These are phyloP conservation scores for Pseudopithomyces chartarum DNA, from an alignment of 2,329 filamentous ascomycete genomes.

Conservation along the genomic window DNA sequence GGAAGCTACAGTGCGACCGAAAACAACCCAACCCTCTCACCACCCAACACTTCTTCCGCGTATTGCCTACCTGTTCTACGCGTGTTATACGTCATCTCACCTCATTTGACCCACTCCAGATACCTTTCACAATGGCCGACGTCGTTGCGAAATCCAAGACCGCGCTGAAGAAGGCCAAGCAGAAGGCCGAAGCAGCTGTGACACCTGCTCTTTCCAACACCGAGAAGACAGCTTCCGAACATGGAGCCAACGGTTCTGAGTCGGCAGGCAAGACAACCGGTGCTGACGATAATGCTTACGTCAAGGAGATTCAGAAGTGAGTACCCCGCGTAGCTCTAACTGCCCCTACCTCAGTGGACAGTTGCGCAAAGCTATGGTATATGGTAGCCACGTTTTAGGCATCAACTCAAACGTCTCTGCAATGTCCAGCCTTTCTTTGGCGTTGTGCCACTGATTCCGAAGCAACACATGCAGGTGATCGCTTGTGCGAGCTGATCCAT, in stretches of 20 bases:
- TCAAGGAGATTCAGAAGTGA: conserved; percentile 91
- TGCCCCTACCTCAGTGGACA: too few species aligned
- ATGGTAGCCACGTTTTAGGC: too few species aligned
- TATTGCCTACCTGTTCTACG: conserved; percentile 7
- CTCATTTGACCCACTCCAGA: not conserved
- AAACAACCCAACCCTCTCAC: conserved; percentile 7
- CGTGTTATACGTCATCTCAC: conserved; percentile 5
- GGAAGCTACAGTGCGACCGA: conserved; percentile 3
- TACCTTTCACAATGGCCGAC: conserved; percentile 50
- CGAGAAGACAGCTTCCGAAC: conserved; percentile 37
- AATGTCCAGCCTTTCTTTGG: too few species aligned
- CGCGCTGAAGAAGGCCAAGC: conserved; percentile 48
- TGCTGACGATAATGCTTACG: conserved; percentile 75
- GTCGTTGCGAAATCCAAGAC: conserved; percentile 59
- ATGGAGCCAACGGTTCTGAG: conserved; percentile 37
- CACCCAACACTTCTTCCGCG: not conserved
- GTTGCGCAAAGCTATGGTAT: too few species aligned
- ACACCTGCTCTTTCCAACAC: conserved; percentile 52
- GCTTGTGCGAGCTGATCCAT: not conserved
- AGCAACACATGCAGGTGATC: not conserved
- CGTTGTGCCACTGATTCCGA: too few species aligned
- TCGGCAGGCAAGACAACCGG: conserved; percentile 54
- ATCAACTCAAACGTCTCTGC: too few species aligned
- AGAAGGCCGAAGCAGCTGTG: conserved; percentile 47
- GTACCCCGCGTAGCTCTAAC: conserved; percentile 33